These are phyloP conservation scores for Meyerozyma guilliermondii DNA, from an alignment of 1,139 yeast species.

Conservation along the genomic window DNA sequence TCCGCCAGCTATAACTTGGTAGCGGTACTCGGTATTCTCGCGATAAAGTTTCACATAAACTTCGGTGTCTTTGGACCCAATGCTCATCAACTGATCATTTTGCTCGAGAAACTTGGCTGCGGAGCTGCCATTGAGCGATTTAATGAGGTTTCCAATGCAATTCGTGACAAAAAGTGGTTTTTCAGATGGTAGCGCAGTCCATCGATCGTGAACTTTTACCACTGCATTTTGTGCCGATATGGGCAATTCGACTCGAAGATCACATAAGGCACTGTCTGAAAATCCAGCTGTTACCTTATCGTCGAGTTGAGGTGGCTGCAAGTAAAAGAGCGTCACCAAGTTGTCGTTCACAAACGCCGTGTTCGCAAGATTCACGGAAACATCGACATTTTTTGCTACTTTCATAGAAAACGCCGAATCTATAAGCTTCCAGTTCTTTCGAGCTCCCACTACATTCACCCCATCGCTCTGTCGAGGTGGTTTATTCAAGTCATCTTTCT, in stretches of 20 bases:
- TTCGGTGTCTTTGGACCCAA: conserved; percentile 42
- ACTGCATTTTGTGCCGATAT: neutral
- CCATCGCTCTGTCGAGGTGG: conserved; percentile 30
- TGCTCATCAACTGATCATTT: conserved; percentile 33
- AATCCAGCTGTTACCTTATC: too few relatives aligned
- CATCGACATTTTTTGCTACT: conserved; percentile 11
- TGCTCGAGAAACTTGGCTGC: conserved; percentile 50
- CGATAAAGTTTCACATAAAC: conserved; percentile 39
- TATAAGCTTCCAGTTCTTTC: conserved; percentile 36
- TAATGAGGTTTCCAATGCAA: conserved; percentile 48
- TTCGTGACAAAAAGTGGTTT: conserved; percentile 32
- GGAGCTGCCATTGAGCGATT: conserved; percentile 40
- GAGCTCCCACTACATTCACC: conserved; percentile 26
- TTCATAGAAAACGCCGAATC: conserved; percentile 20
- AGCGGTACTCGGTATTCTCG: conserved; percentile 15
- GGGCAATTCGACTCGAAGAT: neutral
- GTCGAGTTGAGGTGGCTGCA: conserved; percentile 15
- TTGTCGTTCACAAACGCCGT: conserved; percentile 36
- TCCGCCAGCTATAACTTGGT: conserved; percentile 58
- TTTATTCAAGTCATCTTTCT: conserved; percentile 19
- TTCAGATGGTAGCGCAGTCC: conserved; percentile 26
- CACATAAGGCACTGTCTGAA: neutral
- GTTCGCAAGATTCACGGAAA: conserved; percentile 32
- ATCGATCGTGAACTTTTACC: conserved; percentile 18
- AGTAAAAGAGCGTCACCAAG: conserved; percentile 34